Percentiles rank a stretch among this genome's conserved stretches.
phyloP scores from a whole-genome alignment of 495 filamentous ascomycete species.

The Alectoria sarmentosa region DNA sequence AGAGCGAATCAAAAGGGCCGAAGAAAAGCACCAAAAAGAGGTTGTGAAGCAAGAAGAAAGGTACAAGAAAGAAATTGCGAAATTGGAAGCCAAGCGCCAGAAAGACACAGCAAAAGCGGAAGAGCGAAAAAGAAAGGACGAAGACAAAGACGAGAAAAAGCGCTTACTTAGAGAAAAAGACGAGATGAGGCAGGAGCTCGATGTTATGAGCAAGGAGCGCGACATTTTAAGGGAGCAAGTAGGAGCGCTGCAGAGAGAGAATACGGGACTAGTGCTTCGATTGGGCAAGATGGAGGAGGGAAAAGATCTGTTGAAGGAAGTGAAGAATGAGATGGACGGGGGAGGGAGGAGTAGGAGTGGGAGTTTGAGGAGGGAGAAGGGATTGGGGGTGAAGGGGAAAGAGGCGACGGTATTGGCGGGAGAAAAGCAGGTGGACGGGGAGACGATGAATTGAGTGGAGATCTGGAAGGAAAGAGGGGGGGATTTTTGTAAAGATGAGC shows the following conservation, averaged over 20 bases:
- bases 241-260: constrained; percentile 58
- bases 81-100: constrained; percentile 51
- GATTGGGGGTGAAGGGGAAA: not conserved
- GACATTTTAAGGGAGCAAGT: constrained; percentile 57
- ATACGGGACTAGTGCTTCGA: constrained; percentile 36
- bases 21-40: constrained; percentile 54
- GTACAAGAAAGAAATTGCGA: constrained; percentile 53
- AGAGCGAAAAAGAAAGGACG: constrained; percentile 44
- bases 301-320: constrained; percentile 16
- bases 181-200: constrained; percentile 50
- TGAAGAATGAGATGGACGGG: constrained; percentile 18
- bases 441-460: not conserved
- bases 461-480: not conserved
- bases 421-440: constrained; percentile 10
- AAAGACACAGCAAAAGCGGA: constrained; percentile 41
- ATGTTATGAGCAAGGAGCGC: constrained; percentile 50
- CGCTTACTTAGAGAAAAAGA: constrained; percentile 46
- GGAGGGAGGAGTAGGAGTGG: constrained; percentile 21
- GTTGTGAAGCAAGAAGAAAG: constrained; percentile 57
- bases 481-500: not conserved
- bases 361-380: constrained; percentile 22
- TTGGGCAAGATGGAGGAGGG: constrained; percentile 26
- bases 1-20: constrained; percentile 42
- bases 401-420: constrained; percentile 20
- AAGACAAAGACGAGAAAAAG: constrained; percentile 53